Conservation (phyloP, 1,284 basidiomycete genomes). For the Ustilago esculenta region DNA sequence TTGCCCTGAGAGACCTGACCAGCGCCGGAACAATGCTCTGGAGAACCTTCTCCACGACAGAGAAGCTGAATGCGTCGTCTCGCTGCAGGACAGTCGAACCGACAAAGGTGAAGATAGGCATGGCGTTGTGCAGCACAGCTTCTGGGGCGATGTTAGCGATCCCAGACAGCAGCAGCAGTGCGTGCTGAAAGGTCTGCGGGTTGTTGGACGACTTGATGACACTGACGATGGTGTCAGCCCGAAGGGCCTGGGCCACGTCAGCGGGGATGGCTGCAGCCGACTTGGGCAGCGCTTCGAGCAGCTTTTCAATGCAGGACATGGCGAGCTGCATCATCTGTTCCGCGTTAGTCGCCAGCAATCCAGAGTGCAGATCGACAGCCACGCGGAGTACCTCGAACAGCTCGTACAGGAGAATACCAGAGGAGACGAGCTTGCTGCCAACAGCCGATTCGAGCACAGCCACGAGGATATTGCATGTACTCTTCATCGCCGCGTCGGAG, state of each 20-base stretch:
- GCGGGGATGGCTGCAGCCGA: slow-evolving; percentile 30
- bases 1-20: slow-evolving; percentile 69
- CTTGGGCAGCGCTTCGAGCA: slow-evolving; percentile 71
- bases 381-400: slow-evolving; percentile 80
- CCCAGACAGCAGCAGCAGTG: slow-evolving; percentile 85
- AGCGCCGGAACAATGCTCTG: slow-evolving; percentile 93
- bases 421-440: slow-evolving; percentile 74
- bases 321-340: slow-evolving; percentile 86
- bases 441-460: slow-evolving; percentile 78
- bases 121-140: slow-evolving; percentile 90
- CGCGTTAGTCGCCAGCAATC: slow-evolving; percentile 73
- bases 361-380: slow-evolving; percentile 72
- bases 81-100: slow-evolving; percentile 94
- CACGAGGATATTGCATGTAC: slow-evolving; percentile 49
- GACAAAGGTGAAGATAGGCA: slow-evolving; percentile 99
- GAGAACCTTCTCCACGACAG: slow-evolving; percentile 94
- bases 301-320: slow-evolving; percentile 76
- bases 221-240: slow-evolving; percentile 60
- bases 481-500: slow-evolving; percentile 42
- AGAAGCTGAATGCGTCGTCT: slow-evolving; percentile 94
- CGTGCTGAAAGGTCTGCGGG: slow-evolving; percentile 93
- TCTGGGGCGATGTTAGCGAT: slow-evolving; percentile 87
- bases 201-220: slow-evolving; percentile 74
- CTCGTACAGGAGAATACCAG: slow-evolving; percentile 77
- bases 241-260: slow-evolving; percentile 52